Percentiles rank a stretch among this genome's conserved stretches.
These are phyloP conservation scores for Hemerocallis citrina DNA, from an alignment of 106 monocot genomes.

Conservation along the genomic window DNA sequence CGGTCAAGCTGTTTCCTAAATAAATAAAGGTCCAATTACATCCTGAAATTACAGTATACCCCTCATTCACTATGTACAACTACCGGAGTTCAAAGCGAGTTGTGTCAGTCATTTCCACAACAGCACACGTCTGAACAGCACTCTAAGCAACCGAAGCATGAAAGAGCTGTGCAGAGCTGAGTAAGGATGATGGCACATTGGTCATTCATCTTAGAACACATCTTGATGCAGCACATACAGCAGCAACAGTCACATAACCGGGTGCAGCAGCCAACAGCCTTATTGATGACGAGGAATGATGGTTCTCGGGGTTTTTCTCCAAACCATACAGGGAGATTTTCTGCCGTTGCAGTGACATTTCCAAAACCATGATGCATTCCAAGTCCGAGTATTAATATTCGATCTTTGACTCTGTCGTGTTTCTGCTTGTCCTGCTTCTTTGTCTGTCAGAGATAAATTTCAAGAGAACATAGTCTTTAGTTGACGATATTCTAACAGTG, in stretches of 20 bases:
- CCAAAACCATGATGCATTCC: constrained; percentile 54
- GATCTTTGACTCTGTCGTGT: constrained; percentile 6
- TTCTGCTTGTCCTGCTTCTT: constrained; percentile 38
- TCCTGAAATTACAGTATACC: too few relatives aligned
- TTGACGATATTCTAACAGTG: neutral
- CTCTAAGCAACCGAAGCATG: constrained; percentile 60
- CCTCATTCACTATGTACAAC: too few relatives aligned
- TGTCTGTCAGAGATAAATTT: neutral
- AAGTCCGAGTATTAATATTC: constrained; percentile 5
- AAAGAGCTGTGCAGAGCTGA: constrained; percentile 55
- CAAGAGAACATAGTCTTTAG: neutral
- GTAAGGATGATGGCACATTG: constrained; percentile 35
- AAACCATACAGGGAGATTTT: constrained; percentile 51
- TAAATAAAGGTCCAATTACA: too few relatives aligned
- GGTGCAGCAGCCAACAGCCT: constrained; percentile 58
- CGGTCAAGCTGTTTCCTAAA: too few relatives aligned
- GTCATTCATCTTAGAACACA: constrained; percentile 58
- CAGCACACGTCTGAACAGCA: constrained; percentile 64
- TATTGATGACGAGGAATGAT: constrained; percentile 18
- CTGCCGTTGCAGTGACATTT: constrained; percentile 40
- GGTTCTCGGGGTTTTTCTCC: constrained; percentile 25
- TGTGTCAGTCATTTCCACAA: too few relatives aligned
- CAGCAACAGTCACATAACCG: constrained; percentile 53
- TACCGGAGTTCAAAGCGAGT: too few relatives aligned
- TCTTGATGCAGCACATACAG: constrained; percentile 58